A percentile compares a stretch with the other conserved stretches of the same genome.
phyloP scores from a whole-genome alignment of 345 rosid species.

The Melaleuca alternifolia region DNA sequence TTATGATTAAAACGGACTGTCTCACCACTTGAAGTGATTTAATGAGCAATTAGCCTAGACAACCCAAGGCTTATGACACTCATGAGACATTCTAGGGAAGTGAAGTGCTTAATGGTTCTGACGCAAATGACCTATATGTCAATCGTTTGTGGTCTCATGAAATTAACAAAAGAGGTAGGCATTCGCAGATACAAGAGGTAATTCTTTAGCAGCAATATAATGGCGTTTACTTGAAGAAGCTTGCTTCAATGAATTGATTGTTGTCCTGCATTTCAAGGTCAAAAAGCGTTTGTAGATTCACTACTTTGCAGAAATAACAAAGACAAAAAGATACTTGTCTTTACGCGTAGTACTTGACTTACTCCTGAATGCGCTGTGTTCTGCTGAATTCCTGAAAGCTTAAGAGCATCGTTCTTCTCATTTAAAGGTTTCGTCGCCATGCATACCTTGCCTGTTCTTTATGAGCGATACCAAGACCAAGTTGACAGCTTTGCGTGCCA shows the following conservation, averaged over 20 bases:
- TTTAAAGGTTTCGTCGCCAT: constrained; percentile 72
- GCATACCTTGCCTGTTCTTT: constrained; percentile 79
- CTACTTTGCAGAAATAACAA: neutral
- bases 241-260: neutral
- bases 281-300: neutral
- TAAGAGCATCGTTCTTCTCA: neutral
- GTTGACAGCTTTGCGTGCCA: constrained; percentile 52
- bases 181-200: neutral
- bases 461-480: constrained; percentile 75
- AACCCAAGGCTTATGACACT: neutral
- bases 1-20: neutral
- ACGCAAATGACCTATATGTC: neutral
- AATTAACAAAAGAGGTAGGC: neutral
- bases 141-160: neutral
- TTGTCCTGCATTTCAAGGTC: neutral
- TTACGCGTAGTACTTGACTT: too few species aligned
- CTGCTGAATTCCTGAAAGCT: neutral
- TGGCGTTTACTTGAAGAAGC: neutral
- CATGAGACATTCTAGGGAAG: neutral
- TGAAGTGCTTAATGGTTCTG: neutral
- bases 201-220: neutral
- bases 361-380: neutral
- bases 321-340: neutral
- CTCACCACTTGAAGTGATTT: neutral
- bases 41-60: neutral